Conservation (phyloP, 2,329 filamentous ascomycete species). For the Monosporascus sp. region DNA sequence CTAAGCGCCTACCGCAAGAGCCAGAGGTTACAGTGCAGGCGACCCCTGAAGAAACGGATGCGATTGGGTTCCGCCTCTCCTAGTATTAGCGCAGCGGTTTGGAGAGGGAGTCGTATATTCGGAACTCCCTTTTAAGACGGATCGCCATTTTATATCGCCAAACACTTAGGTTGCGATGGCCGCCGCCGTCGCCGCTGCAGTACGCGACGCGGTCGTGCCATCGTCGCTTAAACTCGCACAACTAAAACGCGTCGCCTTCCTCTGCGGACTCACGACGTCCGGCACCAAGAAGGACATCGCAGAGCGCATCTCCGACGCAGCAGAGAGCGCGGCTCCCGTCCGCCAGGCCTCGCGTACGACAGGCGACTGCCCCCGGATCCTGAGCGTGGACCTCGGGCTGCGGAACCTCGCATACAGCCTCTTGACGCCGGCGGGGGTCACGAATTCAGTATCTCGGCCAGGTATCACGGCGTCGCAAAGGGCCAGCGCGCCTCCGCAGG, state of each 20-base stretch:
- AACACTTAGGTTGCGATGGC: not conserved
- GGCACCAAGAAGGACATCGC: constrained; percentile 55
- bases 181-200: not conserved
- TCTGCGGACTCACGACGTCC: constrained; percentile 53
- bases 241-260: constrained; percentile 54
- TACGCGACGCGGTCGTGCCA: not conserved
- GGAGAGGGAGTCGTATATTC: no score
- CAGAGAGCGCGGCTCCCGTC: not conserved
- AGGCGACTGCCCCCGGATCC: constrained; percentile 37
- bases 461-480: not conserved
- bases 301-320: constrained; percentile 40
- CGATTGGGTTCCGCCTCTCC: no score
- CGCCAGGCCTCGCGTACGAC: constrained; percentile 10
- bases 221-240: constrained; percentile 42
- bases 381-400: constrained; percentile 83
- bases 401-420: constrained; percentile 74
- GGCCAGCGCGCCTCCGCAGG: constrained; percentile 10
- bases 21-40: no score
- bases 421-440: constrained; percentile 27
- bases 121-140: no score
- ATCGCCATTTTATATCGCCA: no score
- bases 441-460: constrained; percentile 14
- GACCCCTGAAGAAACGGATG: no score
- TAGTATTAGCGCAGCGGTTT: no score
- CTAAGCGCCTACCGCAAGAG: no score